These are phyloP conservation scores for Tulasnella sp. DNA, from an alignment of 768 basidiomycete species.

Conservation along the genomic window DNA sequence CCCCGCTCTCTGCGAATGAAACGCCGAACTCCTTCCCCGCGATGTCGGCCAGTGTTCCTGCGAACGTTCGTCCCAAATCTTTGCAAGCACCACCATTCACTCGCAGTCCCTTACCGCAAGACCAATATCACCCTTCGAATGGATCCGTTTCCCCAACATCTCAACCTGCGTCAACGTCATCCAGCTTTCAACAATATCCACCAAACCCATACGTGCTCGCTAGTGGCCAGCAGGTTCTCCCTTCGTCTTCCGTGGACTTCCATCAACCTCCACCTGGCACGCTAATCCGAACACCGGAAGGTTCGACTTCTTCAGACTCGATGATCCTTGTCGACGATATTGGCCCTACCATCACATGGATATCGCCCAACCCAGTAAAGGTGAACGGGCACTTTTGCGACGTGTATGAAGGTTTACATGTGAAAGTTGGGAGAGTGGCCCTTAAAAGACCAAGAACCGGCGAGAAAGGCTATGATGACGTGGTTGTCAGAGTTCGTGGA, in stretches of 20 bases:
- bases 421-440: background rate
- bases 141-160: slow-evolving; percentile 6
- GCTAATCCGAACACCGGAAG: background rate
- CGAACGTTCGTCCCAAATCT: background rate
- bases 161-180: background rate
- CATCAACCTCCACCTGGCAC: background rate
- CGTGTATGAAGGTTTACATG: background rate
- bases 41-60: slow-evolving; percentile 13
- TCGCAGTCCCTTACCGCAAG: background rate
- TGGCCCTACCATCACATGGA: background rate
- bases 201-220: no score
- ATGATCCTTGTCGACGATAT: background rate
- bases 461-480: background rate
- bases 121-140: slow-evolving; percentile 9
- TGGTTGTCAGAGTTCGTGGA: background rate
- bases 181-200: slow-evolving; percentile 23
- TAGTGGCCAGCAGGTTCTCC: slow-evolving; percentile 23
- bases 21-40: slow-evolving; percentile 1
- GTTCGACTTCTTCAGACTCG: background rate
- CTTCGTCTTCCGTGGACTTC: slow-evolving; percentile 9
- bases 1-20: slow-evolving; percentile 14
- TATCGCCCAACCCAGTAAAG: background rate
- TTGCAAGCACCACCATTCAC: background rate
- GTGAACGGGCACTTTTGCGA: background rate
- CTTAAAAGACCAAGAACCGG: background rate